Percentiles rank a stretch among this genome's conserved stretches.
Evolutionary conservation across 2,329 filamentous ascomycete species (phyloP).

Genomic region (Chalaropsis ovoidea): DNA sequence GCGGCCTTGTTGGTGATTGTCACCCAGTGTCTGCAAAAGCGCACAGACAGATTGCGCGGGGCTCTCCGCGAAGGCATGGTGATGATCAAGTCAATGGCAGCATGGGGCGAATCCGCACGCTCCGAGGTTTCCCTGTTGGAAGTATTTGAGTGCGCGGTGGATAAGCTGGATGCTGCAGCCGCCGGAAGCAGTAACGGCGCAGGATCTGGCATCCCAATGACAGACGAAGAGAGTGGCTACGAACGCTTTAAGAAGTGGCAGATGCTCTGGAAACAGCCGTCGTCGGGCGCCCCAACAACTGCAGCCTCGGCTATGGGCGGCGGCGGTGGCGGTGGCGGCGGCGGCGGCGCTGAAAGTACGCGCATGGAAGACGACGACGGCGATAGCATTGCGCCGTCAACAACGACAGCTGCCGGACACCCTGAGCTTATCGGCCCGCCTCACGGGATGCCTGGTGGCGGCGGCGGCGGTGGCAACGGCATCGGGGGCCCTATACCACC

Average conservation of each 20-base stretch:
- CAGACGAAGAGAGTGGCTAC: slow-evolving; percentile 35
- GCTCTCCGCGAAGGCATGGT: slow-evolving; percentile 41
- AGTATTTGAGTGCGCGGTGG: slow-evolving; percentile 41
- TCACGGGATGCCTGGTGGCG: not conserved
- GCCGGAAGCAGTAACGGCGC: slow-evolving; percentile 27
- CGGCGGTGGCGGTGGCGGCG: slow-evolving; percentile 1
- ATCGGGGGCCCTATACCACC: slow-evolving; percentile 3
- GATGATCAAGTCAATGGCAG: slow-evolving; percentile 45
- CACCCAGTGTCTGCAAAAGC: slow-evolving; percentile 34
- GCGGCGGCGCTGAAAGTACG: slow-evolving; percentile 16
- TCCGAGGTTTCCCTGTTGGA: slow-evolving; percentile 45
- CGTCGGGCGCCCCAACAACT: slow-evolving; percentile 15
- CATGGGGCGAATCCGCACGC: slow-evolving; percentile 43
- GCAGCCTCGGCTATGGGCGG: not conserved
- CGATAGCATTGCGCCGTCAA: slow-evolving; percentile 18
- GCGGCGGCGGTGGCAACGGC: not conserved
- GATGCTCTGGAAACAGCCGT: slow-evolving; percentile 35
- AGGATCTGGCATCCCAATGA: slow-evolving; percentile 29
- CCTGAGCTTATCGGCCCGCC: not conserved
- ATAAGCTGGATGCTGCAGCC: slow-evolving; percentile 38
- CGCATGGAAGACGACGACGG: slow-evolving; percentile 23
- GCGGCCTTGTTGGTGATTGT: slow-evolving; percentile 43
- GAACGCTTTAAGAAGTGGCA: slow-evolving; percentile 45
- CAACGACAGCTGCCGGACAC: slow-evolving; percentile 8
- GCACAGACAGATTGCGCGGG: slow-evolving; percentile 36